Base-by-base conservation (phyloP, 129 eudicot genomes). In the Tagetes patula region DNA sequence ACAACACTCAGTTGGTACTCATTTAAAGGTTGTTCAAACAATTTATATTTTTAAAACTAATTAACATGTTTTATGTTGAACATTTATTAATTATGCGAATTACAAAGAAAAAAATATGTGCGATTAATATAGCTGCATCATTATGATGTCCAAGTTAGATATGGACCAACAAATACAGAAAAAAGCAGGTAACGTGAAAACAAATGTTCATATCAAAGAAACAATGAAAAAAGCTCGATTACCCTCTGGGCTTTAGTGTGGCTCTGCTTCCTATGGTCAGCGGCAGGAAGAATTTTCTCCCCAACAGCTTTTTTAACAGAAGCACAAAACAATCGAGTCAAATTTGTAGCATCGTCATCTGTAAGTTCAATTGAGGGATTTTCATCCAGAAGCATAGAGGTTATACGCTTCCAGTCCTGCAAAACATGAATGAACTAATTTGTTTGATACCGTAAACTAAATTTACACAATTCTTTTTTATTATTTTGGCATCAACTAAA, bases 271-370 rank as follows among this genome's bases (percentile, higher is more conserved):
- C 96, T 80, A 47, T 84, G 84, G 39, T 95, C 97, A 58, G 85
- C 77, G 73, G 89, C 94, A 85, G 99, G 97, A 76, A 91, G 96
- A 55, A 95, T 95, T 84, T 82, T 86, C 64, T 95, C 99, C 47
- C 99, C 99, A 37, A 95, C 94, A 60, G 99, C 97, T 81, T 91
- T 95, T 40, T 78, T 91, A 31, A 88, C 87, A 60, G 99, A 95
- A 64, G 96, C 87, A 76, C 81, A 83, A 20, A 95, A 80, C 46
- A 95, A 89, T 38, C 97, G 81, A 56, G 84, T 86, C 84, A 95
- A 77, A 73, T 88, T 95, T 47, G 96, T 95, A 11, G 97, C 86
- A 83, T 95, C 99, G 37, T 83, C 87, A 65, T 91, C 97, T 65
- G 92, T 89, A 74, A 90, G 91, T 87, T 95, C 99, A 75, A 84